phyloP scores from a whole-genome alignment of 805 yeast genomes.

The Suhomyces canberraensis region DNA sequence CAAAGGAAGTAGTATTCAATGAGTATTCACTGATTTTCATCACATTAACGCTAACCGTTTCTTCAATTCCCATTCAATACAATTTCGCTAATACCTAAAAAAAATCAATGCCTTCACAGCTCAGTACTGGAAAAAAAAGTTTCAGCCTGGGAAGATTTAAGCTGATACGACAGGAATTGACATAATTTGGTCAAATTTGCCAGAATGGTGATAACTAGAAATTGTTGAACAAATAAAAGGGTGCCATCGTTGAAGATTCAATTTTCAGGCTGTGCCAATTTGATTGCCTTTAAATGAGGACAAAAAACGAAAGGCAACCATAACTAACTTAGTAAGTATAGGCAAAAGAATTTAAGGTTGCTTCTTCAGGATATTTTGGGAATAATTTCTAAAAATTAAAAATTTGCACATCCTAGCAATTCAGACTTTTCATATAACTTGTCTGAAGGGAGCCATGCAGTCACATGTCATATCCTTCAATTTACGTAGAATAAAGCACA shows the following conservation, averaged over 20 bases:
- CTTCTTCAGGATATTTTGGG: constrained; percentile 49
- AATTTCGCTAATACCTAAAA: too few relatives aligned
- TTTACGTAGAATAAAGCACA: too few relatives aligned
- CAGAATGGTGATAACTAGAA: constrained; percentile 80
- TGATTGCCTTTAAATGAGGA: constrained; percentile 55
- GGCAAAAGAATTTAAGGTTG: constrained; percentile 66
- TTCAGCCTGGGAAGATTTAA: constrained; percentile 79
- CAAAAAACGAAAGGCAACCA: constrained; percentile 53
- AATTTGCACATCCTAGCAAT: too few relatives aligned
- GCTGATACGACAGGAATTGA: constrained; percentile 73
- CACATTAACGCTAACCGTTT: too few relatives aligned
- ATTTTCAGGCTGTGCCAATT: constrained; percentile 61
- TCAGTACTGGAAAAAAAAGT: constrained; percentile 76
- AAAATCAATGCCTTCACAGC: constrained; percentile 72
- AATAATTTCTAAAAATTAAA: constrained; percentile 56
- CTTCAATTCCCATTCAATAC: too few relatives aligned
- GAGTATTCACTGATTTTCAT: too few relatives aligned
- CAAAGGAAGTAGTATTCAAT: too few relatives aligned
- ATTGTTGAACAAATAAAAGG: constrained; percentile 81
- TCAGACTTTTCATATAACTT: too few relatives aligned
- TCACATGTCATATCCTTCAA: too few relatives aligned
- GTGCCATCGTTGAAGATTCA: constrained; percentile 74
- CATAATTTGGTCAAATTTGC: constrained; percentile 73
- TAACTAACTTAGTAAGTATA: constrained; percentile 59
- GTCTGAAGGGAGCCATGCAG: too few relatives aligned